Evolutionary conservation across 2,329 filamentous ascomycete species (phyloP), one percentile per base, ranked within the genome.

Genomic region (Monosporascus sp.): DNA sequence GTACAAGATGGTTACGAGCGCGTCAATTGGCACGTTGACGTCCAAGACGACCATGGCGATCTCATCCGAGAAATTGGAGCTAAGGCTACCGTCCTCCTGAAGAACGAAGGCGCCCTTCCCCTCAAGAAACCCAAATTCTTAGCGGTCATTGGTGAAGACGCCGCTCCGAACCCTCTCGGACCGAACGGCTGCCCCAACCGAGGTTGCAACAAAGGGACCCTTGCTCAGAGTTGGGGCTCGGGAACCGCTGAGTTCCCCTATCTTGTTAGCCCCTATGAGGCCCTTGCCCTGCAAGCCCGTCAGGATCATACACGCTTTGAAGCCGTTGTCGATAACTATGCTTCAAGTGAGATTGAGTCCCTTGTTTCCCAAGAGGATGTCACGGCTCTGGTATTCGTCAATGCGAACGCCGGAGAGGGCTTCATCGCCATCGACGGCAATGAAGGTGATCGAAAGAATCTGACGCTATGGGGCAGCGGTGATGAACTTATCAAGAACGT

Each of bases 361-460:
- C 70, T 95, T 2, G 73, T 88, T 14, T 73, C 74, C 8, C 80
- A 88, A 61, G 77, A 81, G n/a, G 75, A 84, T 53, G 85, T 83
- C 16, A 85, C 86, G 1, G 77, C 92, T 59, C 81, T 99, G 43
- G 91, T 97, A 11, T 97, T 97, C 63, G 92, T 90, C 65, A 96
- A 96, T 61, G 86, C 91, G 16, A 81, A 92, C 67, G 83, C 87
- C 3, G 93, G 93, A 51, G 94, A 97, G 72, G 91, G 90, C 6
- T 97, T 83, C 73, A 91, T 97, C 65, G 80, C 74, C 27, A 82
- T 95, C 1, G 93, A 92, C 58, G 87, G 84, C 51, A 97, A 97
- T 68, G 76, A 80, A 55, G 94, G 94, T 54, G 93, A 97, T 70
- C 87, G 94, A 51, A 91, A 92, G 65, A 97, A 99, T 73, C 78